Evolutionary conservation across 495 filamentous ascomycete species (phyloP), one percentile per base, ranked within the genome.

Genomic region (Aspergillus funiculosus): DNA sequence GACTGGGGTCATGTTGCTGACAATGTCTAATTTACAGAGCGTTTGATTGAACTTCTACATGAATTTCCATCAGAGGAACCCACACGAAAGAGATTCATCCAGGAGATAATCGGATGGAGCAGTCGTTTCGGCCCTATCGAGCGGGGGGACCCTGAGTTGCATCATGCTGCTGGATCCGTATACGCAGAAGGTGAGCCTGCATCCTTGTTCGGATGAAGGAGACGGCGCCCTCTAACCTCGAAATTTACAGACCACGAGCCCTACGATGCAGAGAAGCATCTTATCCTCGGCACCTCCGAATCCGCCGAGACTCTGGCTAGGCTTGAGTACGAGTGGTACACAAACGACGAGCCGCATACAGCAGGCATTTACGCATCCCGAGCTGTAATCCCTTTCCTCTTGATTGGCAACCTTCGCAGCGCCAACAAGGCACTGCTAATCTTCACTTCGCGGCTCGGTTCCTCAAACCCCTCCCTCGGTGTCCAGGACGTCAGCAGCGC

Each of bases 301-400:
- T 94, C 88, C 8, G 79, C 88, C 21, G 83, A 88, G 57, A 75
- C 82, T 5, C 73, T 99, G 25, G 81, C 82, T 22, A 75, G 76
- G 39, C 72, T 95, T 59, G 88, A 96, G 59, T 97, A 94, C 59
- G 78, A 84, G 42, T 99, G 92, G 92, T 99, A 95, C 69, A 82
- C 77, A 15, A 75, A 82, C 47, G 87, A 95, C 59, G 87, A 91
- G 22, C 78, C 87, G 1, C 87, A 94, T 59, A 94, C 87, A 0
- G 91, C 91, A 5, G 81, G 87, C n/a, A 69, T 84, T 25, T 99
- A 95, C 64, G 85, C 83, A 49, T 89, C 89, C 13, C 82, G 92
- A 51, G 90, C 86, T 17, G 78, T 99, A 26, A 81, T 99, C 32
- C 89, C 92, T 17, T 97, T 94, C 61, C 82, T 99, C 30, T 76